Conservation (phyloP, 768 basidiomycete species). For the Tulasnella sp. region DNA sequence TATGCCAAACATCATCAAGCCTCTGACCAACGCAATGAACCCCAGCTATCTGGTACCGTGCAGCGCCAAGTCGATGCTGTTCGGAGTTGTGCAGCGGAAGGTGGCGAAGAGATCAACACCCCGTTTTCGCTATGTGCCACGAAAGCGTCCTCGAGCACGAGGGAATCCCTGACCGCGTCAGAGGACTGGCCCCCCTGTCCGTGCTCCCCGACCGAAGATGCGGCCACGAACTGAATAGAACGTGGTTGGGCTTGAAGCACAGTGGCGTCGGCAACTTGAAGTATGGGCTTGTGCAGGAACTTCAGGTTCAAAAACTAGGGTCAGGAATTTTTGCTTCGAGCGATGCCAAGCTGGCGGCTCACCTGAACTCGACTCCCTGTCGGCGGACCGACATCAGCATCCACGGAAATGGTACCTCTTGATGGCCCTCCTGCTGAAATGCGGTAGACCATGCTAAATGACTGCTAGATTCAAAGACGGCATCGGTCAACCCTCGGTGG, state of each 20-base stretch:
- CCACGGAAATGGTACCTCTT: conserved; percentile 17
- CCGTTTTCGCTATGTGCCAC: conserved; percentile 2
- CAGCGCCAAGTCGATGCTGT: neutral
- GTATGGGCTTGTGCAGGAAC: neutral
- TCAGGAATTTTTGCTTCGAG: neutral
- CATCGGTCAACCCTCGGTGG: neutral
- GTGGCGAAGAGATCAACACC: neutral
- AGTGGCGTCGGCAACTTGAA: neutral
- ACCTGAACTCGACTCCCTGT: conserved; percentile 5
- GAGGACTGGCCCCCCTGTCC: neutral
- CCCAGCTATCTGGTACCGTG: neutral
- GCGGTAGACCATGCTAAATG: neutral
- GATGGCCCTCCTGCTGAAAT: conserved; percentile 19
- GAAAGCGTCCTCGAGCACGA: neutral
- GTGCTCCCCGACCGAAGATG: neutral
- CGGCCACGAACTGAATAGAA: neutral
- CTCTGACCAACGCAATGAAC: neutral
- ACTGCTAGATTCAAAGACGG: neutral
- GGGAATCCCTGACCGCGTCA: neutral
- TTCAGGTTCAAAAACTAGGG: neutral
- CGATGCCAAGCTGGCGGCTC: neutral
- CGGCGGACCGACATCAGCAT: conserved; percentile 11
- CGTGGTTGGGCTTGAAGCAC: neutral
- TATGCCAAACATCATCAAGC: neutral
- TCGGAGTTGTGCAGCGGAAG: neutral